A percentile compares a stretch with the other conserved stretches of the same genome.
Conservation (phyloP, 2,329 filamentous ascomycete species). For the Pezicula rhizophila region DNA sequence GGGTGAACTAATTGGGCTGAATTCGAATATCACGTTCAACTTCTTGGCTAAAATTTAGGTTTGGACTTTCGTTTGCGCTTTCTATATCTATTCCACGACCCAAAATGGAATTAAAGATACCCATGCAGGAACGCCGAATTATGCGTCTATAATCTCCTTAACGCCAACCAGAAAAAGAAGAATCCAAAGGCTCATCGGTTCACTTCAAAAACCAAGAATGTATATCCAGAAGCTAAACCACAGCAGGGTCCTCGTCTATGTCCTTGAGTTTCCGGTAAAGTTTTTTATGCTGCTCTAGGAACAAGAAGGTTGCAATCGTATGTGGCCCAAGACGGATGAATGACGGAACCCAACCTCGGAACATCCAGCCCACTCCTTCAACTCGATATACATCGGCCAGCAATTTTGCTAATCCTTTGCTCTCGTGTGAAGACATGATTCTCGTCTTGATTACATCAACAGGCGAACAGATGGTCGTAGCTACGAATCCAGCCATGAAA, state of each 20-base stretch:
- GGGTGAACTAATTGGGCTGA: no score
- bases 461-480: slow-evolving; percentile 78
- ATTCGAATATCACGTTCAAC: no score
- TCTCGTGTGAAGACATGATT: slow-evolving; percentile 66
- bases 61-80: no score
- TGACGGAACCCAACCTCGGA: slow-evolving; percentile 83
- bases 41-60: no score
- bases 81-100: not conserved
- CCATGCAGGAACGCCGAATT: slow-evolving; percentile 14
- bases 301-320: slow-evolving; percentile 81
- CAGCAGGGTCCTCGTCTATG: slow-evolving; percentile 14
- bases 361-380: slow-evolving; percentile 78
- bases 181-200: not conserved
- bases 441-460: slow-evolving; percentile 87
- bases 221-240: not conserved
- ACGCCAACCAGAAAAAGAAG: slow-evolving; percentile 5
- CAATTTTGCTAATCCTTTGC: slow-evolving; percentile 49
- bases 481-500: slow-evolving; percentile 73
- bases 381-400: slow-evolving; percentile 61
- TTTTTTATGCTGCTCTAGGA: slow-evolving; percentile 81
- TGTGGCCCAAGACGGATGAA: slow-evolving; percentile 65
- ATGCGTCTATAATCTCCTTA: slow-evolving; percentile 17
- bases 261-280: slow-evolving; percentile 53
- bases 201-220: not conserved
- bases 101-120: slow-evolving; percentile 18